These are phyloP conservation scores for Candida sojae DNA, from an alignment of 1,139 yeast species.

Conservation along the genomic window DNA sequence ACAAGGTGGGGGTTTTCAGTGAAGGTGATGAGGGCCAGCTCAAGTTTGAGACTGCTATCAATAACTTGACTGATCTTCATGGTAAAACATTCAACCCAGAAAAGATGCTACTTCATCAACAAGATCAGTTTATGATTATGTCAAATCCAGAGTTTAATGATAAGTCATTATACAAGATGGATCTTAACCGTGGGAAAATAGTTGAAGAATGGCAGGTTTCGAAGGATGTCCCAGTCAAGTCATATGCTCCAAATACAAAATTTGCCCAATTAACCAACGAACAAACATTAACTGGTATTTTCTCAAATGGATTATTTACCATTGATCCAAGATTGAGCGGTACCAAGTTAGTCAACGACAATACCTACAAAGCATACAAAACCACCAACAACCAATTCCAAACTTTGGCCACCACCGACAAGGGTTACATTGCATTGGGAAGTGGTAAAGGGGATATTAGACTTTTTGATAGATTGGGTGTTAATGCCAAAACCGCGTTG, in stretches of 20 bases:
- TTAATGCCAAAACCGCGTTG: conserved; percentile 70
- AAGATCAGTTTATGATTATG: conserved; percentile 67
- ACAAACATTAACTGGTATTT: conserved; percentile 70
- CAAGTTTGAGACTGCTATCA: conserved; percentile 67
- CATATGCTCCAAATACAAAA: conserved; percentile 69
- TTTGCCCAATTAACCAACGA: conserved; percentile 74
- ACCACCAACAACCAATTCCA: conserved; percentile 58
- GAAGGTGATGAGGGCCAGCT: conserved; percentile 52
- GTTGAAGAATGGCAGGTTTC: conserved; percentile 79
- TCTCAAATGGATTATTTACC: conserved; percentile 64
- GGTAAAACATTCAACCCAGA: conserved; percentile 62
- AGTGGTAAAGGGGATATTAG: conserved; percentile 74
- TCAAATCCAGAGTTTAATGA: conserved; percentile 49
- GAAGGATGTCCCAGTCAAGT: conserved; percentile 44
- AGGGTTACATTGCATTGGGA: conserved; percentile 77
- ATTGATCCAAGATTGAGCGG: conserved; percentile 76
- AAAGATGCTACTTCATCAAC: conserved; percentile 73
- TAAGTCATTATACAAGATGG: conserved; percentile 64
- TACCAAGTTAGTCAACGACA: conserved; percentile 52
- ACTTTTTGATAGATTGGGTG: conserved; percentile 69
- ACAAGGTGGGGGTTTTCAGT: conserved; percentile 78
- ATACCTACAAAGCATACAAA: conserved; percentile 42
- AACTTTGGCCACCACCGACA: conserved; percentile 68
- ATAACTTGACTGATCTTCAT: conserved; percentile 51
- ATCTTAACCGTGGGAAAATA: conserved; percentile 72